Evolutionary conservation across 495 filamentous ascomycete genomes (phyloP).

Genomic region (Penicillium canescens): DNA sequence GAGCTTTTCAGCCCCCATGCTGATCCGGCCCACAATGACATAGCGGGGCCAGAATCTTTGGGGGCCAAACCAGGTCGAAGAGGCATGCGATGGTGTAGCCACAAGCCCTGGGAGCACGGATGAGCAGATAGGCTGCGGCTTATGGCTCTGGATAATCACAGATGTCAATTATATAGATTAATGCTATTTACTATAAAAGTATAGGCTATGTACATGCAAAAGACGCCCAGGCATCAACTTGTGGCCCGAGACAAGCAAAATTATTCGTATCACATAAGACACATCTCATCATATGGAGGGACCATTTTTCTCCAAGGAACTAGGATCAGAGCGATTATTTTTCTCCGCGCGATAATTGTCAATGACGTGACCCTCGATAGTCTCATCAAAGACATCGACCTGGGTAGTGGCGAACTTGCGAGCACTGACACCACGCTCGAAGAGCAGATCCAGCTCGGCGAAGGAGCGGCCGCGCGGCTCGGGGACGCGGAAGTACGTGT

Average conservation of each 20-base stretch:
- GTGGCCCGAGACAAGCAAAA: not conserved
- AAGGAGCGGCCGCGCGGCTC: conserved; percentile 71
- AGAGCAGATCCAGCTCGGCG: conserved; percentile 73
- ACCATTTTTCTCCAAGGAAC: conserved; percentile 31
- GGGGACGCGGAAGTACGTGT: conserved; percentile 74
- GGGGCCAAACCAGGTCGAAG: no score
- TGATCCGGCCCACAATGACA: no score
- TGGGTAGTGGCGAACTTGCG: conserved; percentile 65
- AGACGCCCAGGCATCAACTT: not conserved
- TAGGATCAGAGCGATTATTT: conserved; percentile 25
- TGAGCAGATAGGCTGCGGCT: not conserved
- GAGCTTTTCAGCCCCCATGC: no score
- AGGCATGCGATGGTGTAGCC: no score
- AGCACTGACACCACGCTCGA: conserved; percentile 63
- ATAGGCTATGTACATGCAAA: conserved; percentile 3
- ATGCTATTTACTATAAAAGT: not conserved
- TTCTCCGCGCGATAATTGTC: conserved; percentile 44
- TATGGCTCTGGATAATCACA: not conserved
- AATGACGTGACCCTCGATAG: conserved; percentile 51
- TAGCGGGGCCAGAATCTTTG: no score
- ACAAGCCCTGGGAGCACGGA: no score
- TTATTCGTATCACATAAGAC: conserved; percentile 15
- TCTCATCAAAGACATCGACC: conserved; percentile 67
- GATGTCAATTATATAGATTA: not conserved
- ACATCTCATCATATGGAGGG: conserved; percentile 22